Percentiles rank a stretch among this genome's conserved stretches.
Conservation (phyloP, 164 flowering plant species). For the Sedum album region DNA sequence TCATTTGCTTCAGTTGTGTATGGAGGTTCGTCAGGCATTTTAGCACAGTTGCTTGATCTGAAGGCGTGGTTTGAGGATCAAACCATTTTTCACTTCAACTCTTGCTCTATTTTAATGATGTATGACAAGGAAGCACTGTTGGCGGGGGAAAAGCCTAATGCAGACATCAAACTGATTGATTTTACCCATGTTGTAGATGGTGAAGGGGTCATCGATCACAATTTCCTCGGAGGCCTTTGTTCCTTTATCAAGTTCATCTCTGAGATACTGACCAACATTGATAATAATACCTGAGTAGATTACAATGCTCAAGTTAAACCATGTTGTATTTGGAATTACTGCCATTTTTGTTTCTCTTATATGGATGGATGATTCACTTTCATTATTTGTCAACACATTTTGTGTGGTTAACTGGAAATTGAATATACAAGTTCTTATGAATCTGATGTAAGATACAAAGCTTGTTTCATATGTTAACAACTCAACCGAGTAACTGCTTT, state of each 20-base stretch:
- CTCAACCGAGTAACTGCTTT: too few relatives aligned
- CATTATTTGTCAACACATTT: too few relatives aligned
- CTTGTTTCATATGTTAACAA: too few relatives aligned
- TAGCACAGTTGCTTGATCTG: slow-evolving; percentile 66
- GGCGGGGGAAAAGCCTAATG: slow-evolving; percentile 23
- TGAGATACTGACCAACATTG: slow-evolving; percentile 35
- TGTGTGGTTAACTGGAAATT: too few relatives aligned
- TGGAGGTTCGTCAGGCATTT: slow-evolving; percentile 64
- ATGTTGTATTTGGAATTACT: too few relatives aligned
- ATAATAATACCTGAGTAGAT: slow-evolving; percentile 1
- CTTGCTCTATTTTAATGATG: slow-evolving; percentile 68
- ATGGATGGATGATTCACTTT: too few relatives aligned
- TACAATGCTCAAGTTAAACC: too few relatives aligned
- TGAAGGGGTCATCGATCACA: slow-evolving; percentile 75
- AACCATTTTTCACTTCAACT: slow-evolving; percentile 56
- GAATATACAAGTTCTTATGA: too few relatives aligned
- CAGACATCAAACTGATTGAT: slow-evolving; percentile 71
- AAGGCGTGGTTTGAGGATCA: slow-evolving; percentile 93
- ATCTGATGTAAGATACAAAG: too few relatives aligned
- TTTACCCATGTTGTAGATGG: slow-evolving; percentile 81
- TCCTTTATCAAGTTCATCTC: slow-evolving; percentile 75
- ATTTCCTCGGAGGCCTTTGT: slow-evolving; percentile 89
- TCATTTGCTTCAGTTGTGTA: slow-evolving; percentile 44
- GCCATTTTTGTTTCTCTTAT: too few relatives aligned
- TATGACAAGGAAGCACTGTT: slow-evolving; percentile 38